These are phyloP conservation scores for Saccharomycopsis selenospora DNA, from an alignment of 805 yeast species.

Conservation along the genomic window DNA sequence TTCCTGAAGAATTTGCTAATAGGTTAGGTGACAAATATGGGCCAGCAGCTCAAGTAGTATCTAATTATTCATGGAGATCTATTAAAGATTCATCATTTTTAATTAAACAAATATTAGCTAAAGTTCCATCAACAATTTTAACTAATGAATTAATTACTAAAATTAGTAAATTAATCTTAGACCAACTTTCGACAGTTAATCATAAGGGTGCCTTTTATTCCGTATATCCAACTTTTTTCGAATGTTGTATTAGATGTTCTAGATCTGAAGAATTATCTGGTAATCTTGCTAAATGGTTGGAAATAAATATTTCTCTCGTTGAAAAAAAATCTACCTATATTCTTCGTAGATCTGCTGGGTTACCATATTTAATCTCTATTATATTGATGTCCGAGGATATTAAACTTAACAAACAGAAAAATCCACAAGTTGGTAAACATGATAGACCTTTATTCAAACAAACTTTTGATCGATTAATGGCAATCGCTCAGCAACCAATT, in stretches of 20 bases:
- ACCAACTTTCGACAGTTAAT: conserved; percentile 64
- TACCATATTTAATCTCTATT: conserved; percentile 74
- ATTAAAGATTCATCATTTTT: conserved; percentile 66
- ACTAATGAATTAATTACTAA: conserved; percentile 23
- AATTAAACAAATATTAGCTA: conserved; percentile 38
- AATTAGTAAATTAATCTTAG: conserved; percentile 50
- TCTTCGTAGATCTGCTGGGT: conserved; percentile 87
- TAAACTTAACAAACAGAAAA: neutral
- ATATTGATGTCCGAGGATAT: conserved; percentile 47
- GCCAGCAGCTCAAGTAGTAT: conserved; percentile 37
- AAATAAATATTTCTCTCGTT: conserved; percentile 44
- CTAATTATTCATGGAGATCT: conserved; percentile 76
- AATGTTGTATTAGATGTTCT: conserved; percentile 53
- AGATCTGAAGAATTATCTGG: conserved; percentile 26
- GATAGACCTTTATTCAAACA: conserved; percentile 35
- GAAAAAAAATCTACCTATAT: conserved; percentile 57
- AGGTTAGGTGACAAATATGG: conserved; percentile 6
- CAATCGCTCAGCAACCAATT: conserved; percentile 48
- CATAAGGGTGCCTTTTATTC: conserved; percentile 93
- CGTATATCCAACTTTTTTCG: conserved; percentile 70
- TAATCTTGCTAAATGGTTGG: conserved; percentile 52
- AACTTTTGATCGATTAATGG: conserved; percentile 46
- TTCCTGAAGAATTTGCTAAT: conserved; percentile 38
- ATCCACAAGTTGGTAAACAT: conserved; percentile 21
- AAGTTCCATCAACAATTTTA: conserved; percentile 24